Base-by-base conservation (phyloP, 2,329 filamentous ascomycete species). In the Alternaria sp. region DNA sequence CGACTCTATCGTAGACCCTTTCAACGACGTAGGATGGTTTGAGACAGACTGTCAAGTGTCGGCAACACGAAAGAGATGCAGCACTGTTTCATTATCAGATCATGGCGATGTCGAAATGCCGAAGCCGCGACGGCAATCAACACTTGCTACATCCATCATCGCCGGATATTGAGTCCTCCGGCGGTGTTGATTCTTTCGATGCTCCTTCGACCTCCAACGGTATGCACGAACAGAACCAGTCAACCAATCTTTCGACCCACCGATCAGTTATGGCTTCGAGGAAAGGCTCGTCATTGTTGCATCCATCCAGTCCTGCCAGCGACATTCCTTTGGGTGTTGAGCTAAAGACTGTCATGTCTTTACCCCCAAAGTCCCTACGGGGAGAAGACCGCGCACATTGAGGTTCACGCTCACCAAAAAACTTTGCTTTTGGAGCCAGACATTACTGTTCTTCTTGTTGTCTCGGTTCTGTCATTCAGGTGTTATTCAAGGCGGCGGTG, bases 221-320 rank as follows among this genome's bases (percentile, higher is more conserved):
- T n/a, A 44, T 16, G 12, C 30, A 39, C 18, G 32, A 16, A 11
- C 14, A 26, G 18, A n/a, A 48, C 18, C 28, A 20, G 12, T 24
- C 28, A 34, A 18, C 11, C 14, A 30, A 8, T 5, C 14, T 5
- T 24, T 9, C 44, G 18, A 22, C n/a, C 30, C 44, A 34, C 5
- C 44, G 12, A 34, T 32, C n/a, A 22, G 16, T 14, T 28, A 51
- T 22, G 30, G 20, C 18, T 18, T 8, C 46, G 14, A 51, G 32
- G 18, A 52, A 47, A 42, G 51, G 46, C 39, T 69, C 67, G 16
- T 68, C 69, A 12, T 68, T 71, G 7, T 61, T 73, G 7, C 70
- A 71, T 51, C 70, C 70, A 11, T 72, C 70, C 7, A 47, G 61
- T 12, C 68, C 68, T 24, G 20, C 36, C 3, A 54, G 18, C 38